phyloP scores from a whole-genome alignment of 805 yeast genomes.

The Suhomyces tanzawaensis region DNA sequence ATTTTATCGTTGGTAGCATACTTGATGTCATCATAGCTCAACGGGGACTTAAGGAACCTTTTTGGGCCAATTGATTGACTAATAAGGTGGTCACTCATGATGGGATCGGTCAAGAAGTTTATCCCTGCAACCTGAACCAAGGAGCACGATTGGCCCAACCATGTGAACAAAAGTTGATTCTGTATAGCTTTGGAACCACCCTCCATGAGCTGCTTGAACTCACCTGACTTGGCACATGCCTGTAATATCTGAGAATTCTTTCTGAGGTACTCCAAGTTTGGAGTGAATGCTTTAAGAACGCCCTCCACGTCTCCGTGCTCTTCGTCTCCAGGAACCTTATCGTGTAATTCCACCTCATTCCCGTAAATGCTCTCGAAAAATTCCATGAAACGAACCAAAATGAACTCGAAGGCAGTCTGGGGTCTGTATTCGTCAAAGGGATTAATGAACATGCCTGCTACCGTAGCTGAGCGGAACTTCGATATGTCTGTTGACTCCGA shows the following conservation, averaged over 20 bases:
- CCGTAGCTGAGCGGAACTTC: slow-evolving; percentile 35
- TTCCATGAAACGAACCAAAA: slow-evolving; percentile 69
- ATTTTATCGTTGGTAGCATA: slow-evolving; percentile 52
- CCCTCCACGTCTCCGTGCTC: slow-evolving; percentile 59
- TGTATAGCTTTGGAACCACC: slow-evolving; percentile 14
- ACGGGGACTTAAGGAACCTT: slow-evolving; percentile 77
- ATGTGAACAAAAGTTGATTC: slow-evolving; percentile 65
- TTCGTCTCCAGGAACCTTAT: slow-evolving; percentile 29
- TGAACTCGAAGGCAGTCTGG: slow-evolving; percentile 85
- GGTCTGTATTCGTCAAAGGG: slow-evolving; percentile 90
- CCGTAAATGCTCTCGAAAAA: slow-evolving; percentile 56
- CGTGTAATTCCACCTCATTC: slow-evolving; percentile 34
- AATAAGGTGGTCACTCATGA: slow-evolving; percentile 66
- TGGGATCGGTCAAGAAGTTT: slow-evolving; percentile 84
- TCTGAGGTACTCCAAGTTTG: slow-evolving; percentile 49
- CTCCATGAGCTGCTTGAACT: slow-evolving; percentile 15
- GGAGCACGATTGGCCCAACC: slow-evolving; percentile 94
- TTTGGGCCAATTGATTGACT: slow-evolving; percentile 72
- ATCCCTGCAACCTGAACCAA: slow-evolving; percentile 66
- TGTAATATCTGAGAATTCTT: slow-evolving; percentile 30
- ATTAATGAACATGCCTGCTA: slow-evolving; percentile 80
- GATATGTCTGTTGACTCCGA: slow-evolving; percentile 7
- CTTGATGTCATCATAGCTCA: slow-evolving; percentile 53
- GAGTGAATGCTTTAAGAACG: slow-evolving; percentile 57
- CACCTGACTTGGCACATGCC: slow-evolving; percentile 20